These are phyloP conservation scores for Pestalotiopsis sp. DNA, from an alignment of 2,329 filamentous ascomycete species.

Conservation along the genomic window DNA sequence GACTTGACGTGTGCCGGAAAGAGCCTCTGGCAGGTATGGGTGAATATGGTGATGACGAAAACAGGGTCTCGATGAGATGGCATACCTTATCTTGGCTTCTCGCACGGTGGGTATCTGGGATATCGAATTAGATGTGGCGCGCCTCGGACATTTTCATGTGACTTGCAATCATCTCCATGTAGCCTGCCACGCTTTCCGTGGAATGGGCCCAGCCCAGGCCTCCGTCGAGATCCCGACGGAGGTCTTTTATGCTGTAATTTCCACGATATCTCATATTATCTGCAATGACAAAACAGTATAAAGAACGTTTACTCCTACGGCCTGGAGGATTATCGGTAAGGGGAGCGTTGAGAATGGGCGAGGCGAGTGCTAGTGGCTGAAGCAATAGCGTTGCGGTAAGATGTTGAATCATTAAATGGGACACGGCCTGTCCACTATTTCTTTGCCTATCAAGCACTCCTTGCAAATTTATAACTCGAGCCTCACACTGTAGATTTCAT, in stretches of 20 bases:
- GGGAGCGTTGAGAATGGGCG: background rate
- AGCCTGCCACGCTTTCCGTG: constrained; percentile 9
- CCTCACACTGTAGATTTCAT: too few relatives aligned
- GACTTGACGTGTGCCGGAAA: constrained; percentile 10
- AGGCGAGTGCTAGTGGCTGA: background rate
- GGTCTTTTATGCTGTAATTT: constrained; percentile 10
- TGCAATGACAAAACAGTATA: background rate
- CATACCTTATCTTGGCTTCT: constrained; percentile 3
- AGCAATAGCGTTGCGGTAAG: background rate
- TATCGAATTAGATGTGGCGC: background rate
- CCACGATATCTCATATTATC: constrained; percentile 7
- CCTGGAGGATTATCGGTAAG: background rate
- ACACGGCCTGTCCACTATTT: background rate
- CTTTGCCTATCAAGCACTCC: too few relatives aligned
- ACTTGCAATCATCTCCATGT: constrained; percentile 9
- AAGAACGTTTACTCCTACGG: background rate
- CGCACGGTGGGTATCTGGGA: background rate
- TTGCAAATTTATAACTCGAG: too few relatives aligned
- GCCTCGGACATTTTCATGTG: too few relatives aligned
- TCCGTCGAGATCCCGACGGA: constrained; percentile 1
- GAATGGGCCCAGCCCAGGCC: constrained; percentile 12
- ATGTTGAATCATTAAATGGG: background rate
- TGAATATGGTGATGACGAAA: background rate
- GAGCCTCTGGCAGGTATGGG: background rate
- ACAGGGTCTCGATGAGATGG: background rate